Conservation (phyloP, 2,329 filamentous ascomycete genomes). For the Epicoccum sorghinum region DNA sequence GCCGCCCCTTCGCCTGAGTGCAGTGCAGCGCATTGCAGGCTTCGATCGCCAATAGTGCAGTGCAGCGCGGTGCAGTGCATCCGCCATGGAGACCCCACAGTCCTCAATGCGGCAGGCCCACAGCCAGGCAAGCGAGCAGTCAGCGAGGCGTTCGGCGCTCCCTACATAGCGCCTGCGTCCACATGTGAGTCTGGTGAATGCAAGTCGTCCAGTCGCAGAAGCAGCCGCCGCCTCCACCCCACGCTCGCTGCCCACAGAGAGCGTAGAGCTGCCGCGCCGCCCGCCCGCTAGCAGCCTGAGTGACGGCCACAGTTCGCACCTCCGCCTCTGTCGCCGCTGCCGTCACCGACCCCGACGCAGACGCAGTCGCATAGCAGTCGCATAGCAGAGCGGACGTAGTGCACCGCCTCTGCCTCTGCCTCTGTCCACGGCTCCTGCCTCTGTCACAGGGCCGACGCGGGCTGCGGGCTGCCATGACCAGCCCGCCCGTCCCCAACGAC, state of each 20-base stretch:
- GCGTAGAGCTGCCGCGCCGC: constrained; percentile 9
- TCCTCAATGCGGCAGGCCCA: background rate
- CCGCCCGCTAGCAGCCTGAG: background rate
- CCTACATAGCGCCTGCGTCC: constrained; percentile 16
- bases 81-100: constrained; percentile 8
- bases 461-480: constrained; percentile 6
- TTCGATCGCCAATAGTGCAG: constrained; percentile 10
- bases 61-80: background rate
- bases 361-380: background rate
- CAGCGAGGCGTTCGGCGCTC: constrained; percentile 7
- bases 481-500: constrained; percentile 6
- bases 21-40: background rate
- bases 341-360: background rate
- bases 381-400: background rate
- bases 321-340: background rate
- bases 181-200: constrained; percentile 14
- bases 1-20: constrained; percentile 9
- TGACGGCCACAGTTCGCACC: constrained; percentile 10
- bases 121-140: constrained; percentile 5
- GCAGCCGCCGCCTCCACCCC: constrained; percentile 4
- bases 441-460: background rate
- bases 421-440: background rate
- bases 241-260: constrained; percentile 5
- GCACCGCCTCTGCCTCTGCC: background rate
- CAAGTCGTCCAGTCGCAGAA: constrained; percentile 12